A percentile compares a stretch with the other conserved stretches of the same genome.
These are phyloP conservation scores for Boechera stricta DNA, from an alignment of 345 rosid species.

Conservation along the genomic window DNA sequence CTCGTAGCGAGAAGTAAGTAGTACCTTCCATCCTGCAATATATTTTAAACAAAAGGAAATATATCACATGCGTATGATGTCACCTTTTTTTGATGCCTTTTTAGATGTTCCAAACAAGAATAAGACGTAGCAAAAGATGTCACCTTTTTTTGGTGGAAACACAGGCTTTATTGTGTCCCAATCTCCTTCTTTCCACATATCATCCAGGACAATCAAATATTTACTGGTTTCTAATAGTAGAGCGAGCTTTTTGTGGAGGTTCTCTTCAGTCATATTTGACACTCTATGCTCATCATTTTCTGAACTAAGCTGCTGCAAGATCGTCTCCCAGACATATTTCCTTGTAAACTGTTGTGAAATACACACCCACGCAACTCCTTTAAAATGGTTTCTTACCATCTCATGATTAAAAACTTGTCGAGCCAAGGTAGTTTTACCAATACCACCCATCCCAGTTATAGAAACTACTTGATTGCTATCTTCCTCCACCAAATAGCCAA, in stretches of 20 bases:
- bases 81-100: not conserved
- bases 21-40: constrained; percentile 43
- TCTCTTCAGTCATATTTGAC: constrained; percentile 36
- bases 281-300: constrained; percentile 35
- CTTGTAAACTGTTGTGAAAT: constrained; percentile 47
- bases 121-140: not conserved
- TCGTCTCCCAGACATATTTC: constrained; percentile 45
- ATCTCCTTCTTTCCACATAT: constrained; percentile 48
- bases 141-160: constrained; percentile 35
- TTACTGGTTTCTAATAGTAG: constrained; percentile 23
- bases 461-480: constrained; percentile 32
- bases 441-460: constrained; percentile 62
- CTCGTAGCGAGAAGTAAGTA: constrained; percentile 53
- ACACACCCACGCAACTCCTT: constrained; percentile 45
- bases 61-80: not conserved
- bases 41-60: not conserved
- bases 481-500: constrained; percentile 28
- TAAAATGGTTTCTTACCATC: constrained; percentile 35
- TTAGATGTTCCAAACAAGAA: too few relatives aligned
- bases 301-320: constrained; percentile 34
- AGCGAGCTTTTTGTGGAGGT: constrained; percentile 32
- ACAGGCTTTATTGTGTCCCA: constrained; percentile 44
- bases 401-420: constrained; percentile 34
- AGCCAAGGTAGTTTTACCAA: constrained; percentile 61
- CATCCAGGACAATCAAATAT: constrained; percentile 54